phyloP scores from a whole-genome alignment of 2,329 filamentous ascomycete species.

The Penicillium carneum region DNA sequence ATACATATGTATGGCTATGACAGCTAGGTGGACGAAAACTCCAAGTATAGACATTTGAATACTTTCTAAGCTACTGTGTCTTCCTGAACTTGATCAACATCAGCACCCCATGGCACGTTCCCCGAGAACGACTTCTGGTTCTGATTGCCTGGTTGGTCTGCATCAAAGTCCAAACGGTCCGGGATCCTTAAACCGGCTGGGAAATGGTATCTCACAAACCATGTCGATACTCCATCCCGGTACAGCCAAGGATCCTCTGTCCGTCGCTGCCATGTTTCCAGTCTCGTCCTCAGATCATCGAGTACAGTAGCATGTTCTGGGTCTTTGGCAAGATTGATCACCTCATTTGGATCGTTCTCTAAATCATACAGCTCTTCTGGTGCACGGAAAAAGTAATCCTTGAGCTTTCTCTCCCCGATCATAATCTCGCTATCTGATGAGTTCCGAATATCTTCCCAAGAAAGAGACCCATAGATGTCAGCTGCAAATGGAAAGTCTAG shows the following conservation, averaged over 20 bases:
- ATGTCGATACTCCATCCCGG: slow-evolving; percentile 34
- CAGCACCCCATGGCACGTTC: slow-evolving; percentile 5
- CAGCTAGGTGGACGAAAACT: too few species aligned
- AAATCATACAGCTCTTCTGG: slow-evolving; percentile 60
- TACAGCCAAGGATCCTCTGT: slow-evolving; percentile 48
- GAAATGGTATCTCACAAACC: slow-evolving; percentile 26
- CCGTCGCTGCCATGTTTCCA: slow-evolving; percentile 47
- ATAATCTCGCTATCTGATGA: slow-evolving; percentile 32
- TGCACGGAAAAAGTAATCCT: slow-evolving; percentile 55
- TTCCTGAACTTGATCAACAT: background rate
- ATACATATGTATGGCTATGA: too few species aligned
- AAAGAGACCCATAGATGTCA: slow-evolving; percentile 56
- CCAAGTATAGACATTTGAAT: too few species aligned
- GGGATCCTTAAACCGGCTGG: slow-evolving; percentile 28
- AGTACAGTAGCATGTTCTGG: slow-evolving; percentile 43
- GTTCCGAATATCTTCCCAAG: slow-evolving; percentile 58
- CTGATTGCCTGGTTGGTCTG: slow-evolving; percentile 21
- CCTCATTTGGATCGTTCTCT: slow-evolving; percentile 55
- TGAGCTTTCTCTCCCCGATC: slow-evolving; percentile 53
- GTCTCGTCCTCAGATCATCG: slow-evolving; percentile 40
- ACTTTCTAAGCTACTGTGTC: background rate
- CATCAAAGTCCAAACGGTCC: slow-evolving; percentile 35
- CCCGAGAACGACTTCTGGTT: background rate
- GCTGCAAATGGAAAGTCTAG: slow-evolving; percentile 60
- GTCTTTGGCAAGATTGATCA: slow-evolving; percentile 54